phyloP scores from a whole-genome alignment of 2,329 filamentous ascomycete species.

The Gnomoniopsis sp. region DNA sequence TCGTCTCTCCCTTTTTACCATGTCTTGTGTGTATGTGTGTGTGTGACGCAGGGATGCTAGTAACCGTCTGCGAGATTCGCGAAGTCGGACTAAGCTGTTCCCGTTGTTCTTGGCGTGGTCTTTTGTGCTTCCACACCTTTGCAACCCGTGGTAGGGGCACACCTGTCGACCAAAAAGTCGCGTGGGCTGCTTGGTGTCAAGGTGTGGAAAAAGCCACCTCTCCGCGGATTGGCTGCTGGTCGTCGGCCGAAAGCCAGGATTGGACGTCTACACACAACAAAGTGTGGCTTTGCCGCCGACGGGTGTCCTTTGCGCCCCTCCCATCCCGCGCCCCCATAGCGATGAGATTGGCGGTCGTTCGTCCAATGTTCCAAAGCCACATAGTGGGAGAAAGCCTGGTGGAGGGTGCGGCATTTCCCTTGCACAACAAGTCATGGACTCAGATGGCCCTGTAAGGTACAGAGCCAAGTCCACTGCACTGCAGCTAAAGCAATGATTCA shows the following conservation, averaged over 20 bases:
- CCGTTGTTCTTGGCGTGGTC: slow-evolving; percentile 10
- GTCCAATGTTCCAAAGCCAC: not conserved
- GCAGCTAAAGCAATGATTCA: not conserved
- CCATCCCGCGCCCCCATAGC: not conserved
- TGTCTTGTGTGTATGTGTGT: not conserved
- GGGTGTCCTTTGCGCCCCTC: not conserved
- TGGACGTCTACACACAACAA: too few species aligned
- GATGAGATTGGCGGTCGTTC: not conserved
- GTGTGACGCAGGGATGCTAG: not conserved
- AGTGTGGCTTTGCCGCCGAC: not conserved
- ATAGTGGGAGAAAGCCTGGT: not conserved
- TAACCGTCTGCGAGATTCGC: slow-evolving; percentile 34
- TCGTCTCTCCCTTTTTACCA: not conserved
- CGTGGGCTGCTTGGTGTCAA: not conserved
- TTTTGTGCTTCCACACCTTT: slow-evolving; percentile 20
- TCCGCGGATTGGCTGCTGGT: too few species aligned
- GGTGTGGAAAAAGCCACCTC: not conserved
- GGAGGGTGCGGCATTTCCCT: not conserved
- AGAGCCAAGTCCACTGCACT: not conserved
- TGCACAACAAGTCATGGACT: not conserved
- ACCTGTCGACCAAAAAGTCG: not conserved
- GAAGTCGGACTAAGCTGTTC: slow-evolving; percentile 28
- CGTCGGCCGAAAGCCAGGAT: too few species aligned
- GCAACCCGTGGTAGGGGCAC: not conserved
- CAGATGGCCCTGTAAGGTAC: too few species aligned